Evolutionary conservation across 805 yeast species (phyloP).

Genomic region (Yarrowia osloensis): DNA sequence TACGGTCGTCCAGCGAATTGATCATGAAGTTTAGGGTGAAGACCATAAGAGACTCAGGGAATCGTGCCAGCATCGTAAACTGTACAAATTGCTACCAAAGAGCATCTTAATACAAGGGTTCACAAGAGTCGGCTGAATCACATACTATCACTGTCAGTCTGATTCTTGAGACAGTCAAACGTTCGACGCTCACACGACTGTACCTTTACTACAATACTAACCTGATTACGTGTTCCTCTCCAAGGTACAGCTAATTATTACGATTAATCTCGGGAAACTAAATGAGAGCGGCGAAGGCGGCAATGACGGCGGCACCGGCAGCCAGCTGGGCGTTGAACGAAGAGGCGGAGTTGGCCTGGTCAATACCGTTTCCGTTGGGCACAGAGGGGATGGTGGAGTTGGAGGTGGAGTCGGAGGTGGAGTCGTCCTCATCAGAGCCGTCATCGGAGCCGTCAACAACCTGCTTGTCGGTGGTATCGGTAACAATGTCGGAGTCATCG

Average conservation of each 20-base stretch:
- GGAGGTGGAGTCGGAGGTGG: not conserved
- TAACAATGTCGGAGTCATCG: not conserved
- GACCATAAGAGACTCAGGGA: too few species aligned
- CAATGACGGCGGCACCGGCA: constrained; percentile 9
- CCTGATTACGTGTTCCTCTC: too few species aligned
- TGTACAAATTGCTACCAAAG: too few species aligned
- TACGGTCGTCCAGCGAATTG: too few species aligned
- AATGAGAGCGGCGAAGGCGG: constrained; percentile 14
- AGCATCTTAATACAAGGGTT: too few species aligned
- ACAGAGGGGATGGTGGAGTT: not conserved
- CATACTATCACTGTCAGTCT: too few species aligned
- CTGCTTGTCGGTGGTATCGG: not conserved
- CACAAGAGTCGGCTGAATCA: too few species aligned
- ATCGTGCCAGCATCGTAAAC: too few species aligned
- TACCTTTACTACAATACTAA: too few species aligned
- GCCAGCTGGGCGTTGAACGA: constrained; percentile 18
- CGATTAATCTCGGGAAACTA: not conserved
- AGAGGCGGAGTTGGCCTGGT: constrained; percentile 17
- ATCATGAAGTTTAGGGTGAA: too few species aligned
- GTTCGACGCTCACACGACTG: too few species aligned
- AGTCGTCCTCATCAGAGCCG: not conserved
- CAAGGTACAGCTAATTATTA: not conserved
- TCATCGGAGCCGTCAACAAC: not conserved
- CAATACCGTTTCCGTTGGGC: not conserved
- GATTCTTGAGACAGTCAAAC: too few species aligned